Conservation (phyloP, 2,329 filamentous ascomycete species). For the Tolypocladium inflatum region DNA sequence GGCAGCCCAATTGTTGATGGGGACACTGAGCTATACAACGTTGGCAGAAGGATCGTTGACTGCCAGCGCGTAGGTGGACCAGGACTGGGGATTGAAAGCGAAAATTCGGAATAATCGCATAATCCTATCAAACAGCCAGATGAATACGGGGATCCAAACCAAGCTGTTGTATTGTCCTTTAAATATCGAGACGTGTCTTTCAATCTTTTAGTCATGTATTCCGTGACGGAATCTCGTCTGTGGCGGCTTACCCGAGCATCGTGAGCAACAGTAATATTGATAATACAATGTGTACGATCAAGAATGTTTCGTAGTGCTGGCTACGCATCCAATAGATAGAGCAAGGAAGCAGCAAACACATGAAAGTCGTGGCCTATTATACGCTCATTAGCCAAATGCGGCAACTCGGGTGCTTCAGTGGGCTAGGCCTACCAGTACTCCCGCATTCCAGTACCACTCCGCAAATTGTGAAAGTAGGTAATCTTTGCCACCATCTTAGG, state of each 20-base stretch:
- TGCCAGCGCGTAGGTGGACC: constrained; percentile 22
- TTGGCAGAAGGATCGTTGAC: constrained; percentile 27
- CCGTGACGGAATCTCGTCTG: too few species aligned
- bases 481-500: background rate
- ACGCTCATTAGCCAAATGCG: background rate
- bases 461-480: background rate
- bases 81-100: constrained; percentile 28
- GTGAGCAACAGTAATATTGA: constrained; percentile 38
- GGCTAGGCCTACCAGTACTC: constrained; percentile 28
- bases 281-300: constrained; percentile 40
- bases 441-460: constrained; percentile 30
- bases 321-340: constrained; percentile 43
- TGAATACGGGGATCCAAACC: constrained; percentile 36
- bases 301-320: constrained; percentile 42
- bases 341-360: constrained; percentile 34
- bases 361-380: constrained; percentile 29
- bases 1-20: constrained; percentile 17
- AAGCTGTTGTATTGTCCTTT: constrained; percentile 35
- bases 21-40: constrained; percentile 30
- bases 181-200: constrained; percentile 41
- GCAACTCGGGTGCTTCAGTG: background rate
- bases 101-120: constrained; percentile 32
- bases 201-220: background rate
- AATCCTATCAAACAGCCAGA: constrained; percentile 41
- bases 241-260: constrained; percentile 36